Conservation (phyloP, 2,329 filamentous ascomycete genomes). For the Capronia americana region DNA sequence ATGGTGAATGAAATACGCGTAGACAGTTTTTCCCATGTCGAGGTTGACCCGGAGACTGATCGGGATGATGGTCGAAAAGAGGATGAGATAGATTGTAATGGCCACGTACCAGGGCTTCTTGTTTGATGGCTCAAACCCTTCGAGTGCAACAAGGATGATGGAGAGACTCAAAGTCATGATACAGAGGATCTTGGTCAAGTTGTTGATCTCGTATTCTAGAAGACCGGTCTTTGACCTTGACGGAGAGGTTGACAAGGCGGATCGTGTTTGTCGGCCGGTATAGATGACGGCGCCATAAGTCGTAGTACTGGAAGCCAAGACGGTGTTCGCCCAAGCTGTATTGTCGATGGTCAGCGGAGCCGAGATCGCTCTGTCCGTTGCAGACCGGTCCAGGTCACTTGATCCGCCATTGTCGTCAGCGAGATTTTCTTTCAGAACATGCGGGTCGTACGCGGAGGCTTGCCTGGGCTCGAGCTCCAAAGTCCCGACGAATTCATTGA, state of each 20-base stretch:
- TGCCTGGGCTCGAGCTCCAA: conserved; percentile 72
- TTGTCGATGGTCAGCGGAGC: conserved; percentile 90
- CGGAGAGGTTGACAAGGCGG: conserved; percentile 87
- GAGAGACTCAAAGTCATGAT: conserved; percentile 85
- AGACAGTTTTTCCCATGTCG: conserved; percentile 95
- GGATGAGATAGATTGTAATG: conserved; percentile 95
- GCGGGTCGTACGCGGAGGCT: conserved; percentile 54
- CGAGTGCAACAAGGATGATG: conserved; percentile 82
- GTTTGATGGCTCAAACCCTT: conserved; percentile 71
- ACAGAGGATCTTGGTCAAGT: conserved; percentile 93
- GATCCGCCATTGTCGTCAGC: conserved; percentile 24
- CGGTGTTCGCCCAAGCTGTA: conserved; percentile 97
- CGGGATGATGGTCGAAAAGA: conserved; percentile 99
- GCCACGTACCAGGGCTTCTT: conserved; percentile 83
- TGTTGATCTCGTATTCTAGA: conserved; percentile 95
- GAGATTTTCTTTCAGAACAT: conserved; percentile 46
- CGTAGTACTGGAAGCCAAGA: conserved; percentile 89
- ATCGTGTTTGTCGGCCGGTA: conserved; percentile 91
- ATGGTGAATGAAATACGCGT: conserved; percentile 92
- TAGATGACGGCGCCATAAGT: conserved; percentile 92
- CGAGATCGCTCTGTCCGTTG: conserved; percentile 49
- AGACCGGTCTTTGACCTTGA: conserved; percentile 94
- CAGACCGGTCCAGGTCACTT: conserved; percentile 27
- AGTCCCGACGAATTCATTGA: conserved; percentile 94
- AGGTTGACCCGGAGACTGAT: conserved; percentile 96